Evolutionary conservation across 495 filamentous ascomycete species (phyloP).

Genomic region (Extremus antarcticus): DNA sequence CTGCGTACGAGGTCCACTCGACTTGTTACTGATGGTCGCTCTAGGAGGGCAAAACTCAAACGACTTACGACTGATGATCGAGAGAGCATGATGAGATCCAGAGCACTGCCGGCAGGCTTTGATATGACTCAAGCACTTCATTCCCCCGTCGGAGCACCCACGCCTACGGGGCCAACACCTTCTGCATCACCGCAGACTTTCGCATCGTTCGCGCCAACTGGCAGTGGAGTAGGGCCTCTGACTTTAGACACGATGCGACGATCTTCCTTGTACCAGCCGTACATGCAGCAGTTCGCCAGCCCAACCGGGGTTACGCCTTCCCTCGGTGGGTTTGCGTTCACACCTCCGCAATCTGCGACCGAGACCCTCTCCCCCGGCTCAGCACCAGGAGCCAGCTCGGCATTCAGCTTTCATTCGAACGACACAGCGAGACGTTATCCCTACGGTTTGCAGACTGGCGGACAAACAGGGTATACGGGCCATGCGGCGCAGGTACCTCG

Average conservation of each 20-base stretch:
- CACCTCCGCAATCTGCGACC: slow-evolving; percentile 34
- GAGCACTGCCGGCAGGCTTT: slow-evolving; percentile 84
- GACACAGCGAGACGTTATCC: slow-evolving; percentile 22
- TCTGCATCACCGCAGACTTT: slow-evolving; percentile 42
- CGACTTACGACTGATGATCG: slow-evolving; percentile 85
- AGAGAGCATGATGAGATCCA: slow-evolving; percentile 86
- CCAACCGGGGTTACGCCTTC: slow-evolving; percentile 51
- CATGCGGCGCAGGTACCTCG: slow-evolving; percentile 27
- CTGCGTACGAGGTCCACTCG: slow-evolving; percentile 1
- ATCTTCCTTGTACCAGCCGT: slow-evolving; percentile 33
- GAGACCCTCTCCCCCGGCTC: slow-evolving; percentile 31
- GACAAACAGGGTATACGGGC: slow-evolving; percentile 13
- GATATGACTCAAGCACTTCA: slow-evolving; percentile 85
- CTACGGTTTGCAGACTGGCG: slow-evolving; percentile 17
- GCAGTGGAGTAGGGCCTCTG: slow-evolving; percentile 46
- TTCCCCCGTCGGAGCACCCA: slow-evolving; percentile 49
- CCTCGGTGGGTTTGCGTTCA: slow-evolving; percentile 52
- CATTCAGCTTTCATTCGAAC: slow-evolving; percentile 22
- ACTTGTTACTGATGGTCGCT: not conserved
- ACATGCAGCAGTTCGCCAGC: slow-evolving; percentile 40
- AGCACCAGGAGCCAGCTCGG: slow-evolving; percentile 15
- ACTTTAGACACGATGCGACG: slow-evolving; percentile 51
- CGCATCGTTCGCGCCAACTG: slow-evolving; percentile 31
- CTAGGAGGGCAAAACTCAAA: slow-evolving; percentile 88
- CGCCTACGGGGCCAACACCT: slow-evolving; percentile 38